Evolutionary conservation across 768 basidiomycete genomes (phyloP).

Genomic region (Leccinum longicurvipes): DNA sequence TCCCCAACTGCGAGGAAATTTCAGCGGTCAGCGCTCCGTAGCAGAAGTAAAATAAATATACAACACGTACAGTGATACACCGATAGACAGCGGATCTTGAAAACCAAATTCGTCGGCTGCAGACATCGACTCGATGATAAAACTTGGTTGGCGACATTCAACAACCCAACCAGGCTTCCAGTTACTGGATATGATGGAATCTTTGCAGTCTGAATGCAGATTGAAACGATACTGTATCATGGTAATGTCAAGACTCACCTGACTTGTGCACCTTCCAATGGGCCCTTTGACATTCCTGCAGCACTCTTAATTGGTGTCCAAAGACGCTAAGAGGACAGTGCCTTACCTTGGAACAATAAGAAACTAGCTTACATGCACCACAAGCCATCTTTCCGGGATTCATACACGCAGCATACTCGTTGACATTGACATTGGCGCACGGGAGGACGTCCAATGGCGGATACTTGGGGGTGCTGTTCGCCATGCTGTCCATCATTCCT

Average conservation of each 20-base stretch:
- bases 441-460: slow-evolving; percentile 29
- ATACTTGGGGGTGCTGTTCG: slow-evolving; percentile 15
- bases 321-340: not conserved
- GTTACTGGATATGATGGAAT: slow-evolving; percentile 16
- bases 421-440: slow-evolving; percentile 35
- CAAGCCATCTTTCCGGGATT: slow-evolving; percentile 31
- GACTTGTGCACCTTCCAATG: slow-evolving; percentile 42
- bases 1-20: slow-evolving; percentile 26
- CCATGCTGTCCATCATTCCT: slow-evolving; percentile 7
- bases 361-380: slow-evolving; percentile 37
- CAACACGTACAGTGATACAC: slow-evolving; percentile 23
- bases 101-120: slow-evolving; percentile 7
- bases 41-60: not conserved
- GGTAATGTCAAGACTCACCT: slow-evolving; percentile 20
- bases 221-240: not conserved
- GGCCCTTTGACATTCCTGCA: slow-evolving; percentile 38
- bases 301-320: not conserved
- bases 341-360: slow-evolving; percentile 41
- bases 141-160: slow-evolving; percentile 20
- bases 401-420: slow-evolving; percentile 23
- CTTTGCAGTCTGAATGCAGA: slow-evolving; percentile 19
- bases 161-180: slow-evolving; percentile 24
- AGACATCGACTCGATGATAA: slow-evolving; percentile 12
- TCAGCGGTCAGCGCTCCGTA: not conserved
- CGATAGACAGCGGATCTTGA: slow-evolving; percentile 26